Evolutionary conservation across 495 filamentous ascomycete genomes (phyloP), one percentile per base, ranked within the genome.

Genomic region (Bacidia rubella): DNA sequence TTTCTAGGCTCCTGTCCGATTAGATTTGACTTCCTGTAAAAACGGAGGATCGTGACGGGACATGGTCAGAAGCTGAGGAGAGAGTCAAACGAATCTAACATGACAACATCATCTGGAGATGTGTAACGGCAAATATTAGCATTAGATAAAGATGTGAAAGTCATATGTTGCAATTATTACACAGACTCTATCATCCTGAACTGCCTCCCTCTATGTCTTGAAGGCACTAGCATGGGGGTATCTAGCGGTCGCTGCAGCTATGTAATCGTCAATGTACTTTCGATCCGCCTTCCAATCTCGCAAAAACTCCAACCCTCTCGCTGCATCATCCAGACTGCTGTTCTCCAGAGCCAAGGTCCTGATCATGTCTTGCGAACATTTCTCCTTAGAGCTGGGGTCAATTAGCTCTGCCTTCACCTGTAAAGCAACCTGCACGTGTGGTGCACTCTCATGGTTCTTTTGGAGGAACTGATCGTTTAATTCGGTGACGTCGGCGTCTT

Each of bases 201-300:
- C 29, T 35, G 29, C 15, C 29, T 7, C 15, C 15, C 15, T 35
- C 29, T 35, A 35, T 35, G 29, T 49, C 19, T 7, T 35, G 57
- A 89, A 87, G 4, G 74, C 64, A 1, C 73, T 76, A 17, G 83
- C 81, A 61, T 87, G 76, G 0, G 82, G 81, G 81, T 86, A 93
- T 70, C 78, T 80, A 57, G 71, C 65, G 49, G 69, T 69, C n/a
- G 85, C 85, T 47, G 78, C 78, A 48, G 78, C 65, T 38, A 74
- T 67, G 61, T 87, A 90, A 21, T 68, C 67, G 2, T 77, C 61
- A 54, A 68, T 72, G 17, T 62, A 68, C 25, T 66, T 70, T 32
- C 66, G 62, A 48, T 79, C 73, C 47, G 71, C 70, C 39, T 75
- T 76, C 79, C 83, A 82, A 52, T 76, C 72, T 50, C 65, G 67